phyloP scores from a whole-genome alignment of 805 yeast species.

The Maudiozyma serrabonitensis region DNA sequence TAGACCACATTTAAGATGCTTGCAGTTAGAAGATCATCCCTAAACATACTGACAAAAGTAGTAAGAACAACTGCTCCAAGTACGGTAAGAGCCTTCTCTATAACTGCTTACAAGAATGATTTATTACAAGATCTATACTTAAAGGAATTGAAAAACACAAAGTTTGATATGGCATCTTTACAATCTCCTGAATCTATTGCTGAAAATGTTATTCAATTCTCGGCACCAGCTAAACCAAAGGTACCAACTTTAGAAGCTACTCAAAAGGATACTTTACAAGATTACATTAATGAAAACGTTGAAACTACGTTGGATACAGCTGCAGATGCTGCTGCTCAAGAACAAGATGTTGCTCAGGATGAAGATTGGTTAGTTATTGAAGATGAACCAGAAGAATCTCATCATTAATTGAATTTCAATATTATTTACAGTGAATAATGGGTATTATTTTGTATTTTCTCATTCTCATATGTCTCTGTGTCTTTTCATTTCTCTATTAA shows the following conservation, averaged over 20 bases:
- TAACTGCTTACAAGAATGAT: slow-evolving; percentile 24
- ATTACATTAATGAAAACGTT: slow-evolving; percentile 61
- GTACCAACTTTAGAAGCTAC: slow-evolving; percentile 63
- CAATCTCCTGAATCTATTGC: slow-evolving; percentile 48
- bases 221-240: slow-evolving; percentile 68
- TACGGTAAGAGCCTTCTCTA: slow-evolving; percentile 2
- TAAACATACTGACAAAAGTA: not conserved
- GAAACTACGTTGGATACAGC: slow-evolving; percentile 79
- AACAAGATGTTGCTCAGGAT: slow-evolving; percentile 21
- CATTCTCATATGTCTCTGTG: not conserved
- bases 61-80: not conserved
- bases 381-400: slow-evolving; percentile 45
- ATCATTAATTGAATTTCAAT: not conserved
- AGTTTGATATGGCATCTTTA: slow-evolving; percentile 54
- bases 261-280: slow-evolving; percentile 53
- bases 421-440: not conserved
- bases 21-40: not conserved
- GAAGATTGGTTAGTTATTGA: slow-evolving; percentile 79
- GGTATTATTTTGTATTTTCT: too few relatives aligned
- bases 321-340: slow-evolving; percentile 38
- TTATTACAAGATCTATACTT: slow-evolving; percentile 77
- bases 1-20: not conserved
- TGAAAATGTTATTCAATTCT: slow-evolving; percentile 74
- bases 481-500: not conserved
- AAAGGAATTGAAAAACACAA: slow-evolving; percentile 78